phyloP scores from a whole-genome alignment of 345 rosid species.

The Eucalyptus sideroxylon region DNA sequence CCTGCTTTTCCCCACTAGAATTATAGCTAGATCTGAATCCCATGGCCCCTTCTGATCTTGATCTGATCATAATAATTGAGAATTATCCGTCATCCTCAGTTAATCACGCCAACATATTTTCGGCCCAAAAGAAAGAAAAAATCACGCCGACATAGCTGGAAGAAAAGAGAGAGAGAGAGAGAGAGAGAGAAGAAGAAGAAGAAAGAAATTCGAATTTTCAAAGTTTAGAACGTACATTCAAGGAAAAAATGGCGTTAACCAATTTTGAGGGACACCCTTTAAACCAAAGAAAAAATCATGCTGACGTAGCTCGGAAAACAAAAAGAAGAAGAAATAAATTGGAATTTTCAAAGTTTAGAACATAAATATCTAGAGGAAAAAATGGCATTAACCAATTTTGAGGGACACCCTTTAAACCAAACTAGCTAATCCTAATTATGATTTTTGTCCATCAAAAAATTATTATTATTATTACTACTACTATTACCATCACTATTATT shows the following conservation, averaged over 20 bases:
- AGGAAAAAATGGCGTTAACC: too few relatives aligned
- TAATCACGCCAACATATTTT: not conserved
- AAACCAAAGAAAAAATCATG: not conserved
- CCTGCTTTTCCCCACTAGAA: not conserved
- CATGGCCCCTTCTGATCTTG: not conserved
- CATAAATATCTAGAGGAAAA: too few relatives aligned
- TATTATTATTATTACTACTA: not conserved
- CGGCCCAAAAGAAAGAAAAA: not conserved
- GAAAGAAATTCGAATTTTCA: too few relatives aligned
- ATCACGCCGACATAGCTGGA: not conserved
- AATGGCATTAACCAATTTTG: too few relatives aligned
- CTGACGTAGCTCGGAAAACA: too few relatives aligned
- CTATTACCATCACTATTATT: accelerated
- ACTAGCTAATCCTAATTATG: not conserved
- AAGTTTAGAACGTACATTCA: too few relatives aligned
- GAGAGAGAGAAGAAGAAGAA: too few relatives aligned
- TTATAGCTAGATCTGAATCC: not conserved
- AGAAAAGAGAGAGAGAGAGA: too few relatives aligned
- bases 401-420: not conserved
- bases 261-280: too few relatives aligned
- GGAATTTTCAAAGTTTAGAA: too few relatives aligned
- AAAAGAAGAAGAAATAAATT: too few relatives aligned
- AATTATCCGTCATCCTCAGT: not conserved
- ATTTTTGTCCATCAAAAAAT: not conserved
- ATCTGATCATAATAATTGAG: not conserved